phyloP scores from a whole-genome alignment of 805 yeast species.

The Hanseniaspora pseudoguilliermondii region DNA sequence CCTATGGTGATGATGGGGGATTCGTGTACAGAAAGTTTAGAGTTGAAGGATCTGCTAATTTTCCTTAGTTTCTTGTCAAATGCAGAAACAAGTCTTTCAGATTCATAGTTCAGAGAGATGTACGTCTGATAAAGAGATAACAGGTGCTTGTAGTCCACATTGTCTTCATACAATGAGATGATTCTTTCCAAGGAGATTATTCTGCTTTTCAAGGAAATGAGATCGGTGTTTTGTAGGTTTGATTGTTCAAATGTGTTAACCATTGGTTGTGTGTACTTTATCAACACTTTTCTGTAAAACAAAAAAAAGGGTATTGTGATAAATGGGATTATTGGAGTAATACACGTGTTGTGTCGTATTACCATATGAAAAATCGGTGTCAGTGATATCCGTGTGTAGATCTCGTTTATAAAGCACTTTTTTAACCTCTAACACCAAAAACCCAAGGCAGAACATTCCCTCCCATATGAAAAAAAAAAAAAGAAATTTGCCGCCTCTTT shows the following conservation, averaged over 20 bases:
- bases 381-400: too few species aligned
- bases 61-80: conserved; percentile 8
- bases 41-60: neutral
- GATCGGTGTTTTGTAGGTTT: conserved; percentile 8
- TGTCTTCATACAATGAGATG: neutral
- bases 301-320: too few species aligned
- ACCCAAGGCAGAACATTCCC: neutral
- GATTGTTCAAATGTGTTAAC: conserved; percentile 2
- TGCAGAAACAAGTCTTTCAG: neutral
- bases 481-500: too few species aligned
- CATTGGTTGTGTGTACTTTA: neutral
- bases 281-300: neutral
- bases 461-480: neutral
- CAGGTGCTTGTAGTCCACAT: neutral
- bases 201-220: conserved; percentile 3
- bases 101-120: neutral
- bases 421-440: too few species aligned
- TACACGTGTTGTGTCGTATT: neutral
- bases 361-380: neutral
- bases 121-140: neutral
- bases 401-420: too few species aligned
- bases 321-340: too few species aligned
- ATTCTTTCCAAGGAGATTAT: neutral
- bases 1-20: conserved; percentile 10
- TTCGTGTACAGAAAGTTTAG: neutral